Evolutionary conservation across 257 asterid genomes (phyloP).

Genomic region (Lavandula angustifolia): DNA sequence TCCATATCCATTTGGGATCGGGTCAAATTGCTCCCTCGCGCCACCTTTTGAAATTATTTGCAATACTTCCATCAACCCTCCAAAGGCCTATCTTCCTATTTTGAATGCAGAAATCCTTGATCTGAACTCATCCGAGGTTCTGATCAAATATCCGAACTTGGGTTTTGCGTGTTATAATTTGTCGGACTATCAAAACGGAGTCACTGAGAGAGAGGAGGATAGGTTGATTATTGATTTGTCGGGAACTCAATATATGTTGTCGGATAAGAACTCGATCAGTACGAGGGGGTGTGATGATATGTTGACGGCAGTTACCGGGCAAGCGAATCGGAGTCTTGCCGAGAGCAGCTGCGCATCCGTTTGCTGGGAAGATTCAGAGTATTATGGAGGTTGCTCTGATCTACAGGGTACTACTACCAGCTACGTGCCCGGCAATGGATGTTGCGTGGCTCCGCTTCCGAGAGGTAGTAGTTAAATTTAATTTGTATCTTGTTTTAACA

Average conservation of each 20-base stretch:
- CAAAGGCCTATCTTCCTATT: neutral
- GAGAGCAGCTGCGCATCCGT: slow-evolving; percentile 13
- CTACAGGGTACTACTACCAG: neutral
- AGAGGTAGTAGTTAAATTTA: slow-evolving; percentile 2
- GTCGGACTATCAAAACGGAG: too few species aligned
- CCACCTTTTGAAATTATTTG: neutral
- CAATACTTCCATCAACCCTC: neutral
- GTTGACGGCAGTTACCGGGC: neutral
- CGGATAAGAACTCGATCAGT: slow-evolving; percentile 23
- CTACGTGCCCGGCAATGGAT: slow-evolving; percentile 15
- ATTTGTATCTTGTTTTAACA: too few species aligned
- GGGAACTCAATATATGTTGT: neutral
- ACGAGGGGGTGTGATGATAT: slow-evolving; percentile 27
- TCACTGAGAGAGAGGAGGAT: neutral
- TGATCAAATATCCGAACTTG: slow-evolving; percentile 9
- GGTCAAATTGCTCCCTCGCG: neutral
- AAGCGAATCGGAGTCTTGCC: neutral
- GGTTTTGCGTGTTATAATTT: neutral
- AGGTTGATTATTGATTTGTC: neutral
- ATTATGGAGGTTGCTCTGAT: slow-evolving; percentile 1
- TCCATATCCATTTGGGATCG: too few species aligned
- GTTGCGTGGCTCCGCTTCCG: slow-evolving; percentile 26
- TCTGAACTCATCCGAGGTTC: neutral
- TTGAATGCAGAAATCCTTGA: neutral
- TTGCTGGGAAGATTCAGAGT: neutral